A percentile compares a stretch with the other conserved stretches of the same genome.
Conservation (phyloP, 169 alveolate species). For the Sarcocystis neurona region DNA sequence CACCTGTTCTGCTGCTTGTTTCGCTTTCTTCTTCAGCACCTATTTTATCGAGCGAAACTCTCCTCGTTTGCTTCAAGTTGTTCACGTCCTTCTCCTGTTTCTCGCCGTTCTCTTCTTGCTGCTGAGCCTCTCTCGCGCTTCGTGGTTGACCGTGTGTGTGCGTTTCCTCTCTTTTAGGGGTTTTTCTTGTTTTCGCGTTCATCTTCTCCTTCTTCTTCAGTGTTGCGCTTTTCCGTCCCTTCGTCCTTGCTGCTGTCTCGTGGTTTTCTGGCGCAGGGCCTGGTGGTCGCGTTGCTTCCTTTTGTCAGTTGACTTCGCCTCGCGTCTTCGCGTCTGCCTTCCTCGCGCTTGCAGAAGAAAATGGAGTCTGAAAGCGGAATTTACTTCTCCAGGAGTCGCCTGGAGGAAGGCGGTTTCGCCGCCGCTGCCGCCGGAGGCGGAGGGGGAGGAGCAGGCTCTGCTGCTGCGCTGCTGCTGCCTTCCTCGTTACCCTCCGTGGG, state of each 20-base stretch:
- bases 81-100: neutral
- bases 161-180: neutral
- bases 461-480: slow-evolving; percentile 25
- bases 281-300: neutral
- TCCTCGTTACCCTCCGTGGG: slow-evolving; percentile 62
- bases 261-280: neutral
- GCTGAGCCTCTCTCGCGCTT: neutral
- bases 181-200: neutral
- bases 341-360: neutral
- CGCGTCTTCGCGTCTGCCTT: neutral
- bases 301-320: neutral
- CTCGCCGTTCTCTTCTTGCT: neutral
- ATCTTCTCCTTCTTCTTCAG: neutral
- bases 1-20: neutral
- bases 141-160: neutral
- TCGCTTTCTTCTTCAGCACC: neutral
- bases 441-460: no score
- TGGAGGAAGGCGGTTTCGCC: slow-evolving; percentile 28
- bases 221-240: neutral
- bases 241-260: neutral
- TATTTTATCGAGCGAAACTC: neutral
- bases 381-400: slow-evolving; percentile 16
- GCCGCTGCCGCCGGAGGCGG: no score
- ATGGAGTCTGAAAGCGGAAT: neutral
- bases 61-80: neutral